Evolutionary conservation across 2,329 filamentous ascomycete species (phyloP), one percentile per base, ranked within the genome.

Genomic region (Pseudonectria buxi): DNA sequence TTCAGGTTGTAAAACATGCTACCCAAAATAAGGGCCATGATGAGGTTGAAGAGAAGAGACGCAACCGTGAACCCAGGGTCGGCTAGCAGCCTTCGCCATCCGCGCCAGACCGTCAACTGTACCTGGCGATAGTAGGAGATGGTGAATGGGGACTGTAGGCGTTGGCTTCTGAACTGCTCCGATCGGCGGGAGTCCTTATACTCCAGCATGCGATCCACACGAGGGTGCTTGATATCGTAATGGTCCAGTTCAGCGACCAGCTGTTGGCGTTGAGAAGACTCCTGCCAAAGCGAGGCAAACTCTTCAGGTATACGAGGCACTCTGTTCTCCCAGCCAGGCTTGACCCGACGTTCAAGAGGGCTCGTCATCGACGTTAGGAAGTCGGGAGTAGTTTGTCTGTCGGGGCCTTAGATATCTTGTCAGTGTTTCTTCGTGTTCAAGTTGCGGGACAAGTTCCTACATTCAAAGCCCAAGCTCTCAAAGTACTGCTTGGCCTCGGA

Each of bases 401-500:
- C 40, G 6, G 51, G 51, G n/a, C 51, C 50, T 54, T 0, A 2
- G 7, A 3, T 26, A 6, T 22, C 18, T 9, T 9, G 9, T 22
- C 9, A 25, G 6, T 3, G 1, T 4, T 1, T 7, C 13, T 29
- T 18, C 25, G 4, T 0, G 2, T 0, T 0, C 4, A 18, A 4
- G 1, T 14, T 11, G 10, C 12, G 2, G 10, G 16, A 6, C 18
- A 22, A n/a, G n/a, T n/a, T 22, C 49, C 27, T 40, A 47, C 51
- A 54, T 14, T 50, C 38, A 12, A 54, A 54, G 4, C 51, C 51
- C 0, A 54, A 27, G 0, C 68, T 59, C 39, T 76, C 63, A 49
- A 85, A 85, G 53, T 79, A 84, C 4, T 61, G 50, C 43, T 71
- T 78, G 1, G 80, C 81, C 3, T 72, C 63, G 3, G 64, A 59